These are phyloP conservation scores for Coelastrella sp. DNA, from an alignment of 139 green algal genomes.

Conservation along the genomic window DNA sequence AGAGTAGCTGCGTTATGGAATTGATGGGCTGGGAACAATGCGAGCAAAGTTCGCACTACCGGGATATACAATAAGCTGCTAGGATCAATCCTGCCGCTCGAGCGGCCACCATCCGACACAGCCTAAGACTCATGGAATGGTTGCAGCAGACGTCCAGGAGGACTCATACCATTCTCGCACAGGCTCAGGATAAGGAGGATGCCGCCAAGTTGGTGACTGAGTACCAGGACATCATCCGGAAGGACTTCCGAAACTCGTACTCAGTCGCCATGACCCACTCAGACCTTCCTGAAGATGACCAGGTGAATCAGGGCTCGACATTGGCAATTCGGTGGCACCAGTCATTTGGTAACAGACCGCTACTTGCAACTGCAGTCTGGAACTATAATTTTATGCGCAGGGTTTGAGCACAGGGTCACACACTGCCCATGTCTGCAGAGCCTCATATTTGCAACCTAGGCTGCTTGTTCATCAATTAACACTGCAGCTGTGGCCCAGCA, in stretches of 20 bases:
- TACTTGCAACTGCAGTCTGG: no score
- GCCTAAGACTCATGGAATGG: neutral
- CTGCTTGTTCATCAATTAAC: no score
- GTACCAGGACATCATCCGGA: neutral
- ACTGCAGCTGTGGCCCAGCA: neutral
- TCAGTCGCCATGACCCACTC: conserved; percentile 19
- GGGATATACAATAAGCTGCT: neutral
- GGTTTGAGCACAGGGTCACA: no score
- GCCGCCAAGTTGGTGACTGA: neutral
- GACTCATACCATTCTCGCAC: conserved; percentile 7
- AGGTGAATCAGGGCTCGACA: neutral
- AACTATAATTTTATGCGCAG: no score
- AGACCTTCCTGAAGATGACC: neutral
- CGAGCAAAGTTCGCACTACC: no score
- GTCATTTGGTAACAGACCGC: no score
- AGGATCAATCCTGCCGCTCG: neutral
- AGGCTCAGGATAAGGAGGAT: neutral
- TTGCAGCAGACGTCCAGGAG: neutral
- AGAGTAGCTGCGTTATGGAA: no score
- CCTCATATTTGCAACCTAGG: no score
- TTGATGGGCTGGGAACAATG: no score
- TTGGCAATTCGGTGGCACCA: no score
- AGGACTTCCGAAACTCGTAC: neutral
- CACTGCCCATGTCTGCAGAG: no score
- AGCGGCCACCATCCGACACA: neutral